A percentile compares a stretch with the other conserved stretches of the same genome.
Conservation (phyloP, 2,329 filamentous ascomycete genomes). For the Ophiostoma novo-ulmi region DNA sequence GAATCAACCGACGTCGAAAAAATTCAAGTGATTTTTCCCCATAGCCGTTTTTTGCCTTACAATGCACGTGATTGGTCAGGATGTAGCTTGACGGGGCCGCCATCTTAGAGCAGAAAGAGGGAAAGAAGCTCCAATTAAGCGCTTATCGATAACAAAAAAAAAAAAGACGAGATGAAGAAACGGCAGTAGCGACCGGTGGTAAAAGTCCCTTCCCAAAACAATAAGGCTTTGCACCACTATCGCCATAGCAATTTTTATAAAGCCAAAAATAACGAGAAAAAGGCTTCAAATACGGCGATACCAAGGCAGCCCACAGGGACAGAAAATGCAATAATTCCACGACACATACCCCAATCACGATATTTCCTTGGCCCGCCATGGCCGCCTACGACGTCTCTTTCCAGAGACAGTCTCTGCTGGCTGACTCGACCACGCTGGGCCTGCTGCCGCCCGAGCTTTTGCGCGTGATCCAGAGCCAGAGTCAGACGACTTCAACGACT, state of each 20-base stretch:
- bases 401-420: slow-evolving; percentile 52
- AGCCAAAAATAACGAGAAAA: slow-evolving; percentile 11
- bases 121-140: slow-evolving; percentile 9
- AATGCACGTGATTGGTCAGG: slow-evolving; percentile 20
- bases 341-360: not conserved
- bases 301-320: not conserved
- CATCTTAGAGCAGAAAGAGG: slow-evolving; percentile 10
- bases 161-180: slow-evolving; percentile 16
- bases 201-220: slow-evolving; percentile 1
- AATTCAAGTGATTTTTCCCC: slow-evolving; percentile 21
- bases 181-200: slow-evolving; percentile 14
- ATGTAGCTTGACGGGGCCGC: not conserved
- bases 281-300: not conserved
- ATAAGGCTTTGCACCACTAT: slow-evolving; percentile 18
- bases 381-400: slow-evolving; percentile 50
- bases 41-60: slow-evolving; percentile 16
- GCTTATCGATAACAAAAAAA: slow-evolving; percentile 24
- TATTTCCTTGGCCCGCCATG: slow-evolving; percentile 39
- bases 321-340: slow-evolving; percentile 19
- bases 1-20: slow-evolving; percentile 23
- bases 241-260: not conserved
- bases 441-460: slow-evolving; percentile 66
- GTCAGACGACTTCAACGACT: slow-evolving; percentile 11
- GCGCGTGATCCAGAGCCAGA: slow-evolving; percentile 56
- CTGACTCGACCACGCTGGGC: slow-evolving; percentile 49